Evolutionary conservation across 345 rosid genomes (phyloP).

Genomic region (Bruguiera parviflora): DNA sequence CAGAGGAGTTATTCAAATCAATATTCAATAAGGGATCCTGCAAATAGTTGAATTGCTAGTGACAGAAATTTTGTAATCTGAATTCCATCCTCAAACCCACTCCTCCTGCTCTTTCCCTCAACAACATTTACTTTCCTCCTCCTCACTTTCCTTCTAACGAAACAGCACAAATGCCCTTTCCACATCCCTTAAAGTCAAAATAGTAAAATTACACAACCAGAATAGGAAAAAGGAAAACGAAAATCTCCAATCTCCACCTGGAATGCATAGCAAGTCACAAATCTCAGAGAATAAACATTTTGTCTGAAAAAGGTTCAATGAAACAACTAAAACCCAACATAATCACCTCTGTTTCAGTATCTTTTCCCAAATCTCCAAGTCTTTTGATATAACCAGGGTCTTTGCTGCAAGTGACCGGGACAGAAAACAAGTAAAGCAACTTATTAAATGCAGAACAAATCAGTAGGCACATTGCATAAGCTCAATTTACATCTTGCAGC

Average conservation of each 20-base stretch:
- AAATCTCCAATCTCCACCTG: neutral
- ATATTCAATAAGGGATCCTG: slow-evolving; percentile 75
- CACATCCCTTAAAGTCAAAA: neutral
- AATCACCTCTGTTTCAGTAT: slow-evolving; percentile 50
- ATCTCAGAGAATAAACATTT: neutral
- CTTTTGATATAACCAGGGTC: slow-evolving; percentile 82
- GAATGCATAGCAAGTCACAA: neutral
- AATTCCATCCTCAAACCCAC: neutral
- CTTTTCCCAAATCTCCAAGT: slow-evolving; percentile 37
- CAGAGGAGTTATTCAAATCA: slow-evolving; percentile 61
- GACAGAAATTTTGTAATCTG: neutral
- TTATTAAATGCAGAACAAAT: neutral
- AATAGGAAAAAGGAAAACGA: neutral
- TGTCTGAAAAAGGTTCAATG: neutral
- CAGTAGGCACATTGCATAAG: neutral
- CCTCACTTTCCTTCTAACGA: neutral
- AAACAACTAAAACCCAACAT: slow-evolving; percentile 5
- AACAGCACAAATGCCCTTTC: neutral
- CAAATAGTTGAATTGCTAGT: slow-evolving; percentile 9
- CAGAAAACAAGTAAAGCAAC: slow-evolving; percentile 10
- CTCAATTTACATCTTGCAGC: neutral
- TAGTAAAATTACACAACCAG: neutral
- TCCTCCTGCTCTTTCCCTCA: neutral
- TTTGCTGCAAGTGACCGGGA: slow-evolving; percentile 51
- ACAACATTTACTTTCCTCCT: neutral